Evolutionary conservation across 208 protist species (phyloP), one percentile per base, ranked within the genome.

Genomic region (Porcisia deanei): DNA sequence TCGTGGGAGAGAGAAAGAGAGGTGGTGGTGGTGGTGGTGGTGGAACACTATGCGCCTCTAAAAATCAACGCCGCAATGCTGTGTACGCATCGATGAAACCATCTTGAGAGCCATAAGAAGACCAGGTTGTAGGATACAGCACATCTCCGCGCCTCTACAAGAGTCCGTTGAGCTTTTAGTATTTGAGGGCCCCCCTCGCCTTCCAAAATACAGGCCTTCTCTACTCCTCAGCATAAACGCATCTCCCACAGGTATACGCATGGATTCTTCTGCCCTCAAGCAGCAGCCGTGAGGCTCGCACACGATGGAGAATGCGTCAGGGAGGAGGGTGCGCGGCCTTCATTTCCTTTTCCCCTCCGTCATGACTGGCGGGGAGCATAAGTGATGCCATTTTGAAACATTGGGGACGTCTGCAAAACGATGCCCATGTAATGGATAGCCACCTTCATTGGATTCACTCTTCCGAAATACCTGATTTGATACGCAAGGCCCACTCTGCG

Each of bases 341-440:
- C 64, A 57, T 53, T 82, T 89, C 75, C 54, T 91, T 61, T 22
- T 37, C 80, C 0, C 75, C 59, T 8, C 65, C 95, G 9, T 84
- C 76, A 0, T 41, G 64, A 0, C 96, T 92, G 91, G 94, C 96
- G 66, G 65, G 84, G n/a, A 53, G 82, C 1, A 82, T 10, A 85
- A 14, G 85, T 89, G 71, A 98, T 96, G 94, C 91, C 92, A 1
- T 75, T 79, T 6, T 90, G 92, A 59, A 88, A 85, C 41, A 64
- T 79, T 16, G 84, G 82, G n/a, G 79, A 82, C 3, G 81, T 91
- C 52, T 82, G 85, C 45, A 81, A 90, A 47, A 88, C 91, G 10
- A 83, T 92, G 71, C 82, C 85, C 0, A 81, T 0, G 30, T 30
- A 30, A 30, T 86, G 66, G 65, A 80, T 39, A 71, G 77, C n/a